Percentiles rank a stretch among this genome's conserved stretches.
These are phyloP conservation scores for Zizania palustris DNA, from an alignment of 202 grass and related monocot genomes.

Conservation along the genomic window DNA sequence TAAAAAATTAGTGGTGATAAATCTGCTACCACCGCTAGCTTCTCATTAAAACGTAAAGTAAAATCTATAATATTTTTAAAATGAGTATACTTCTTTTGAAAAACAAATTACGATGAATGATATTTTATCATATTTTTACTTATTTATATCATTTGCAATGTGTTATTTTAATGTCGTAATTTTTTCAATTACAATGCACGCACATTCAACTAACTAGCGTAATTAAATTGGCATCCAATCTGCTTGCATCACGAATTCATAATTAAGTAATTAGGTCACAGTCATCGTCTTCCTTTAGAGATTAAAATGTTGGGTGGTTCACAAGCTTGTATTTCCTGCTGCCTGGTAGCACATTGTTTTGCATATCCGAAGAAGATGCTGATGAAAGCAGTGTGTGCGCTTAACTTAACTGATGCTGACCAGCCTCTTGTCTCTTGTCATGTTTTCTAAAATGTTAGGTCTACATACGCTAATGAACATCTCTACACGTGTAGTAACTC, in stretches of 20 bases:
- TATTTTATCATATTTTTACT: too few relatives aligned
- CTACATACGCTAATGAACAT: not conserved
- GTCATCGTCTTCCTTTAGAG: not conserved
- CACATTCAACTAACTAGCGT: too few relatives aligned
- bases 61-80: too few relatives aligned
- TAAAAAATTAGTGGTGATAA: too few relatives aligned
- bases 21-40: too few relatives aligned
- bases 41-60: too few relatives aligned
- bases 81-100: too few relatives aligned
- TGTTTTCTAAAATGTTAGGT: not conserved
- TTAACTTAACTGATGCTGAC: not conserved
- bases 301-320: not conserved
- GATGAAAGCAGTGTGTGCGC: not conserved
- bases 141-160: too few relatives aligned
- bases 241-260: slow-evolving; percentile 18
- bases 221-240: not conserved
- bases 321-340: not conserved
- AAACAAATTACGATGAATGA: too few relatives aligned
- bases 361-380: not conserved
- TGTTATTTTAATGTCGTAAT: too few relatives aligned
- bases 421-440: not conserved
- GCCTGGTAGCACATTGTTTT: not conserved
- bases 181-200: too few relatives aligned
- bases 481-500: not conserved
- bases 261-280: not conserved